A percentile compares a stretch with the other conserved stretches of the same genome.
Evolutionary conservation across 768 basidiomycete genomes (phyloP).

Genomic region (Pisolithus orientalis): DNA sequence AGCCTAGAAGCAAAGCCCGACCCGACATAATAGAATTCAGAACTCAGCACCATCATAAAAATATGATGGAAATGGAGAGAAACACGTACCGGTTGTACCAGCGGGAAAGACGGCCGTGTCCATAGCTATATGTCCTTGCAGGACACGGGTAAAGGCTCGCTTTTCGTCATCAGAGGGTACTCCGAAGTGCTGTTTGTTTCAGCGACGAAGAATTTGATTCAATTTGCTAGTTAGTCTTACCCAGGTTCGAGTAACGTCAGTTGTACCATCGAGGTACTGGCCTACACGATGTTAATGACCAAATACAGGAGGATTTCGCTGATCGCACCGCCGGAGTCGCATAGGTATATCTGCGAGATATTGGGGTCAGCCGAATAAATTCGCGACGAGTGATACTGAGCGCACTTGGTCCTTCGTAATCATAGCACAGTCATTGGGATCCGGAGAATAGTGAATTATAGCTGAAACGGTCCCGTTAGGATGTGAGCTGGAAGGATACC

Average conservation of each 20-base stretch:
- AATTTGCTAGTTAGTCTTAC: constrained; percentile 32
- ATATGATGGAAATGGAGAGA: background rate
- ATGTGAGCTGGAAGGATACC: background rate
- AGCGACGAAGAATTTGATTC: background rate
- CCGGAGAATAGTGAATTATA: constrained; percentile 90
- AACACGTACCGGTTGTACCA: constrained; percentile 61
- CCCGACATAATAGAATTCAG: background rate
- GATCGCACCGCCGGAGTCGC: constrained; percentile 77
- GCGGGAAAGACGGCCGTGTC: constrained; percentile 80
- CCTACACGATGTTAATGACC: constrained; percentile 30
- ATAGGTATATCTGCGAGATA: constrained; percentile 54
- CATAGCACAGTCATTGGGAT: constrained; percentile 62
- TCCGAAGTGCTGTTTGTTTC: constrained; percentile 71
- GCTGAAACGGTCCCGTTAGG: constrained; percentile 35
- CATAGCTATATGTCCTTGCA: constrained; percentile 88
- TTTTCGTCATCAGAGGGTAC: constrained; percentile 77
- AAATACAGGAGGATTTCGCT: background rate
- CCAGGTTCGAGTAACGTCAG: constrained; percentile 89
- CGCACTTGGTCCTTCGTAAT: constrained; percentile 70
- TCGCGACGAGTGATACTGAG: background rate
- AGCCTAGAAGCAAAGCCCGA: constrained; percentile 33
- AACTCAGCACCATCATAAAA: background rate
- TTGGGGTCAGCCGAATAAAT: constrained; percentile 29
- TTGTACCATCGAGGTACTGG: constrained; percentile 91
- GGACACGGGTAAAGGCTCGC: constrained; percentile 84